Evolutionary conservation across 352 stramenopile species (phyloP).

Genomic region (Pythium periplocum): DNA sequence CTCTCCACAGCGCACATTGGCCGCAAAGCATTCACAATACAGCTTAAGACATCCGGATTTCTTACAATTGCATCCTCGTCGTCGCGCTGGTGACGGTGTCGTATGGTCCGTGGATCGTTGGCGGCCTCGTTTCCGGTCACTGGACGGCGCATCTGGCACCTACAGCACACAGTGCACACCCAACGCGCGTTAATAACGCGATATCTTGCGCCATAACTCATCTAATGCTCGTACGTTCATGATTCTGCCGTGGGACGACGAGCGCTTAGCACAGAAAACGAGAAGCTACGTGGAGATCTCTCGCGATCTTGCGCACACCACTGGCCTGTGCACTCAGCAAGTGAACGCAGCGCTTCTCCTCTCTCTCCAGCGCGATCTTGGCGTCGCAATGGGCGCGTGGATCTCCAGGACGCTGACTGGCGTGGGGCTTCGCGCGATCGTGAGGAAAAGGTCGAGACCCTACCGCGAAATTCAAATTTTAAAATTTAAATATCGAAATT

Average conservation of each 20-base stretch:
- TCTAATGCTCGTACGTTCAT: no score
- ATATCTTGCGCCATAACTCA: background rate
- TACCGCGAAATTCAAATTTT: constrained; percentile 29
- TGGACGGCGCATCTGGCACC: constrained; percentile 6
- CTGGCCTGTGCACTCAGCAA: no score
- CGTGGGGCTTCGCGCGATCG: no score
- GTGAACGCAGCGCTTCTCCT: no score
- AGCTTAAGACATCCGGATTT: constrained; percentile 96
- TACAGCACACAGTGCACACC: constrained; percentile 1
- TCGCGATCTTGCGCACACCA: no score
- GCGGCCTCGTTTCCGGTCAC: constrained; percentile 9
- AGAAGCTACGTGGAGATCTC: no score
- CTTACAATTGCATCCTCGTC: constrained; percentile 92
- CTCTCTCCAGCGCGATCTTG: no score
- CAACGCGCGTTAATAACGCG: background rate
- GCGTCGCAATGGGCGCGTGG: no score
- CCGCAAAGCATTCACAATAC: constrained; percentile 80
- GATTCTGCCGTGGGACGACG: no score
- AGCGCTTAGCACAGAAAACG: no score
- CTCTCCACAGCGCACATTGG: constrained; percentile 42
- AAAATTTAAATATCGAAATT: constrained; percentile 21
- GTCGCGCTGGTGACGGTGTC: constrained; percentile 19
- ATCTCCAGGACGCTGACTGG: no score
- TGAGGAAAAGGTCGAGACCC: background rate
- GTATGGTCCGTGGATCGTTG: background rate